Evolutionary conservation across 2,329 filamentous ascomycete genomes (phyloP).

Genomic region (Fonsecaea multimorphosa): DNA sequence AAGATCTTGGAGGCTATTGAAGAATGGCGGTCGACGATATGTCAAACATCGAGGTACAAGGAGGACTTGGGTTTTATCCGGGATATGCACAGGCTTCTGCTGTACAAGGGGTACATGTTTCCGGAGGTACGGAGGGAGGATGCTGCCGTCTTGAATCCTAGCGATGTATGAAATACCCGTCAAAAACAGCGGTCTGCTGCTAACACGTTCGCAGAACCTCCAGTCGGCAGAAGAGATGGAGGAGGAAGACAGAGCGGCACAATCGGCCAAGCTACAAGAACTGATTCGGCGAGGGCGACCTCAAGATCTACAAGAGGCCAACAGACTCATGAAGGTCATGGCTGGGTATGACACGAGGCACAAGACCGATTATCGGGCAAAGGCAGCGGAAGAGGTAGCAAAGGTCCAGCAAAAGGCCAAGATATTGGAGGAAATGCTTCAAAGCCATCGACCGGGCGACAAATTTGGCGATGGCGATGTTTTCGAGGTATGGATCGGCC

Average conservation of each 20-base stretch:
- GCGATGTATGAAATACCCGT: conserved; percentile 72
- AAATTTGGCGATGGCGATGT: conserved; percentile 73
- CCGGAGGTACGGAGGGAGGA: conserved; percentile 91
- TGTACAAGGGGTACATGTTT: conserved; percentile 97
- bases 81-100: conserved; percentile 94
- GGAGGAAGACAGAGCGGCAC: conserved; percentile 89
- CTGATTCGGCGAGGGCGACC: conserved; percentile 90
- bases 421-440: conserved; percentile 88
- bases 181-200: conserved; percentile 19
- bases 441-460: conserved; percentile 81
- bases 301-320: conserved; percentile 94
- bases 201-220: conserved; percentile 70
- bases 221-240: conserved; percentile 99
- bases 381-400: conserved; percentile 91
- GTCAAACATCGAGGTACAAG: conserved; percentile 96
- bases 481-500: conserved; percentile 63
- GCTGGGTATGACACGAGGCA: conserved; percentile 93
- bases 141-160: conserved; percentile 94
- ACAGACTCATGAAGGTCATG: conserved; percentile 99
- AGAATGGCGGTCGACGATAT: conserved; percentile 98
- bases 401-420: conserved; percentile 96
- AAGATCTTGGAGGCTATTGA: conserved; percentile 96
- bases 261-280: conserved; percentile 98
- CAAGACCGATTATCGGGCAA: conserved; percentile 97
- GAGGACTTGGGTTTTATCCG: conserved; percentile 94